These are phyloP conservation scores for Exobasidium rhododendri DNA, from an alignment of 1,284 basidiomycete species.

Conservation along the genomic window DNA sequence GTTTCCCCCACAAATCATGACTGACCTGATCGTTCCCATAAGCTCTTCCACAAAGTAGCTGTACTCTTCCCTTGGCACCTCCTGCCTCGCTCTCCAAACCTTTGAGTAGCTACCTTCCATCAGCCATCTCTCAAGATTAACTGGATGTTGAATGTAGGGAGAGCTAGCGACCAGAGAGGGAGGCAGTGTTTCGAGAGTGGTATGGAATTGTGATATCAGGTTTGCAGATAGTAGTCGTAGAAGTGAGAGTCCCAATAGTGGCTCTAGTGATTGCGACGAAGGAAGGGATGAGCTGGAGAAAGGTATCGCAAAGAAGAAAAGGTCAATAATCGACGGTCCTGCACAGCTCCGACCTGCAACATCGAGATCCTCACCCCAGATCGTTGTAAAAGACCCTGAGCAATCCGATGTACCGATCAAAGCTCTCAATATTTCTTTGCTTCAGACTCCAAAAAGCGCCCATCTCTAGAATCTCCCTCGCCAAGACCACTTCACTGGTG, in stretches of 20 bases:
- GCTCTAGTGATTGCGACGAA: conserved; percentile 76
- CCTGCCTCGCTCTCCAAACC: conserved; percentile 89
- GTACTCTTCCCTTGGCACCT: conserved; percentile 71
- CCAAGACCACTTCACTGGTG: conserved; percentile 27
- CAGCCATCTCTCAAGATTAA: conserved; percentile 76
- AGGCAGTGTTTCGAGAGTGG: conserved; percentile 87
- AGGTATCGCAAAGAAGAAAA: not conserved
- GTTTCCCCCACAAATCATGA: not conserved
- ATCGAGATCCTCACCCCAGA: conserved; percentile 61
- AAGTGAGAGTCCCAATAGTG: conserved; percentile 87
- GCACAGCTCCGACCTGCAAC: conserved; percentile 4
- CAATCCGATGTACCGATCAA: conserved; percentile 91
- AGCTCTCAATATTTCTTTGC: conserved; percentile 79
- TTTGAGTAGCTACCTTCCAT: conserved; percentile 99
- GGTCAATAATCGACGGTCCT: no score
- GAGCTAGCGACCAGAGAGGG: conserved; percentile 32
- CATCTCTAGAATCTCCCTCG: conserved; percentile 91
- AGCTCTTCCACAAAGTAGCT: conserved; percentile 83
- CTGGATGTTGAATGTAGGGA: conserved; percentile 49
- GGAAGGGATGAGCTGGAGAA: conserved; percentile 66
- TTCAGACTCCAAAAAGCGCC: conserved; percentile 91
- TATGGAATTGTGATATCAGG: conserved; percentile 95
- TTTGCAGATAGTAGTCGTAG: conserved; percentile 92
- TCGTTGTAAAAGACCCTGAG: conserved; percentile 85
- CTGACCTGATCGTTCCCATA: conserved; percentile 83